Evolutionary conservation across 345 rosid species (phyloP), one percentile per base, ranked within the genome.

Genomic region (Ricinus communis): DNA sequence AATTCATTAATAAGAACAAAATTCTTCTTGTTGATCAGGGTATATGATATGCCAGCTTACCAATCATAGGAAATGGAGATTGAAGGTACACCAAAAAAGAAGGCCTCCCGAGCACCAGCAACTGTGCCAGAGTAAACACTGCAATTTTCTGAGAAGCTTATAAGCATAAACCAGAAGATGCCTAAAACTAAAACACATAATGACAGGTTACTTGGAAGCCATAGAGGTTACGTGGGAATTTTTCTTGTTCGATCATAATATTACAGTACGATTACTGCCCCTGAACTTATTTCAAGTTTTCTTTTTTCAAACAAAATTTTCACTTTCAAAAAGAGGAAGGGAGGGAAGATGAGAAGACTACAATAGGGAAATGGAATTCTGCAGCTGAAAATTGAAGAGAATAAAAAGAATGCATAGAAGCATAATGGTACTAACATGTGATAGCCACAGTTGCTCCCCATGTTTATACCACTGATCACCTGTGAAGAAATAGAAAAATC

Each of bases 101-200:
- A 91, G 76, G 97, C 97, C 82, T 94, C 97, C 40, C 97, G 91
- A 80, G 97, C 97, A 21, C 98, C 96, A 14, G 96, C 97, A 62
- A 94, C 97, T n/a, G 98, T 92, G 70, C 97, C 97, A 49, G 99
- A 92, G 77, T 89, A 92, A 70, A 89, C 82, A 5, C 97, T 92
- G 91, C 76, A 53, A 47, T 76, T 50, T 69, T 74, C 57, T 69
- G 36, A 40, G 13, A 19, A 16, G 16, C n/a, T 10, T 27, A 53
- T 45, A 22, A 14, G 49, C 51, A 73, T 66, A 66, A 57, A 24
- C 24, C 5, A 9, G 2, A 19, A 57, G 36, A 57, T 45, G n/a
- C 25, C 38, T 25, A 38, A 53, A 63, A 27, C 50, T 22, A 28
- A 5, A 45, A 24, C n/a, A 62, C 0, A n/a, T n/a, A 19, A 19